A percentile compares a stretch with the other conserved stretches of the same genome.
phyloP scores from a whole-genome alignment of 2,329 filamentous ascomycete species.

The Colletotrichum euphorbiae region DNA sequence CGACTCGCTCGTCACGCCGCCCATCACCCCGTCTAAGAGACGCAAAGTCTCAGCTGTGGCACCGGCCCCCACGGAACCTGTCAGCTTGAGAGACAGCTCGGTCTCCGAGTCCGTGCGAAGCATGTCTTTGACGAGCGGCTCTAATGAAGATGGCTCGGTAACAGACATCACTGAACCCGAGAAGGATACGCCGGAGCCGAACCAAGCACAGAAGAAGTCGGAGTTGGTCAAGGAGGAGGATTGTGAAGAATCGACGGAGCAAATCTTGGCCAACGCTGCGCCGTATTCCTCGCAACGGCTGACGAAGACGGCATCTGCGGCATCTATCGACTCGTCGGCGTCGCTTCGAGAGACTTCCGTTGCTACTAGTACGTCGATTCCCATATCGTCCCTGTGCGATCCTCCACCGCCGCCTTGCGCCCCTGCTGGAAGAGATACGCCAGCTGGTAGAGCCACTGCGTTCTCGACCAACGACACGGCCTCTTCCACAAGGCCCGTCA shows the following conservation, averaged over 20 bases:
- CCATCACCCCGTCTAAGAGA: slow-evolving; percentile 66
- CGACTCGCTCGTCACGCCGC: slow-evolving; percentile 63
- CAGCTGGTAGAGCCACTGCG: slow-evolving; percentile 2
- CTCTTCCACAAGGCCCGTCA: slow-evolving; percentile 9
- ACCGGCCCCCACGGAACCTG: slow-evolving; percentile 32
- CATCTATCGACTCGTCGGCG: neutral
- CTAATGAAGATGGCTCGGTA: slow-evolving; percentile 46
- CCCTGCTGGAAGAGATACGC: neutral
- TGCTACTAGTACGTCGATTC: slow-evolving; percentile 28
- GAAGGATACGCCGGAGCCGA: slow-evolving; percentile 57
- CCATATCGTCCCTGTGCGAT: slow-evolving; percentile 37
- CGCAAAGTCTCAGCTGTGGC: slow-evolving; percentile 51
- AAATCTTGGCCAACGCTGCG: slow-evolving; percentile 38
- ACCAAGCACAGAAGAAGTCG: slow-evolving; percentile 47
- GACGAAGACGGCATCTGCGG: neutral
- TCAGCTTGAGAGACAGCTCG: slow-evolving; percentile 55
- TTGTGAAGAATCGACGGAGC: slow-evolving; percentile 40
- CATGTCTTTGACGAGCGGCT: slow-evolving; percentile 48
- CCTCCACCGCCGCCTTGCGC: slow-evolving; percentile 30
- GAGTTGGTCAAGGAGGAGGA: slow-evolving; percentile 50
- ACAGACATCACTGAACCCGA: slow-evolving; percentile 65
- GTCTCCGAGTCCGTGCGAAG: slow-evolving; percentile 46
- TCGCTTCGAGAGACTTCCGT: slow-evolving; percentile 7
- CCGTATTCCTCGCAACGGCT: slow-evolving; percentile 20
- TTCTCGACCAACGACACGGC: slow-evolving; percentile 4